Conservation (phyloP, 2,329 filamentous ascomycete species). For the Pseudogymnoascus sp. region DNA sequence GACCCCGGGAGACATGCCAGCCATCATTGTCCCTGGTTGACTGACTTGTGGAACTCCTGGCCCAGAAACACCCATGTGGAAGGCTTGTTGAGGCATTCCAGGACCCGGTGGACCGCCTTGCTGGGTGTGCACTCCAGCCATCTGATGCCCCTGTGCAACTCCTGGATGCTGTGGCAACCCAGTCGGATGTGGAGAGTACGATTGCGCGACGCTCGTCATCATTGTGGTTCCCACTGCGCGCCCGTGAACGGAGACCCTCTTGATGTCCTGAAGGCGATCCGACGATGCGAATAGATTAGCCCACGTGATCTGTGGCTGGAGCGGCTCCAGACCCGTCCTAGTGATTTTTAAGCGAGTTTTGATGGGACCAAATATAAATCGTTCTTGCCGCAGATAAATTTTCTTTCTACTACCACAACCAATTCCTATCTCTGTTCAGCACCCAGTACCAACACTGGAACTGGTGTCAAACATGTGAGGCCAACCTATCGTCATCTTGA, state of each 20-base stretch:
- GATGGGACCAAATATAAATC: slow-evolving; percentile 7
- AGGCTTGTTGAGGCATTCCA: slow-evolving; percentile 59
- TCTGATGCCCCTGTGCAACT: slow-evolving; percentile 51
- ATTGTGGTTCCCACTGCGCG: slow-evolving; percentile 38
- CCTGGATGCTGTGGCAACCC: slow-evolving; percentile 66
- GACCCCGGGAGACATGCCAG: slow-evolving; percentile 63
- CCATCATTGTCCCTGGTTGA: slow-evolving; percentile 65
- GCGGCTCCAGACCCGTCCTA: not conserved
- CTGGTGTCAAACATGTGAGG: not conserved
- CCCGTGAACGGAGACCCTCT: slow-evolving; percentile 2
- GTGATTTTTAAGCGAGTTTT: slow-evolving; percentile 8
- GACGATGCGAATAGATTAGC: slow-evolving; percentile 7
- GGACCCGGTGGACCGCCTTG: slow-evolving; percentile 57
- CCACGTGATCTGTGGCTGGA: not conserved
- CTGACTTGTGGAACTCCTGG: slow-evolving; percentile 64
- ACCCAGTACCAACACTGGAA: not conserved
- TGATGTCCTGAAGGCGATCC: slow-evolving; percentile 6
- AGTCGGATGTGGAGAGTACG: slow-evolving; percentile 63
- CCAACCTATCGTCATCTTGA: not conserved
- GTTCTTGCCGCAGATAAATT: not conserved
- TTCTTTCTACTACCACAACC: slow-evolving; percentile 9
- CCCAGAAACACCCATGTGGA: slow-evolving; percentile 66
- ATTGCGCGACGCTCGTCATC: slow-evolving; percentile 63
- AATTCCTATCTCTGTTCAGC: not conserved
- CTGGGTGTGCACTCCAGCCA: slow-evolving; percentile 57